Evolutionary conservation across 2,329 filamentous ascomycete genomes (phyloP).

Genomic region (Penicillium occitanis): DNA sequence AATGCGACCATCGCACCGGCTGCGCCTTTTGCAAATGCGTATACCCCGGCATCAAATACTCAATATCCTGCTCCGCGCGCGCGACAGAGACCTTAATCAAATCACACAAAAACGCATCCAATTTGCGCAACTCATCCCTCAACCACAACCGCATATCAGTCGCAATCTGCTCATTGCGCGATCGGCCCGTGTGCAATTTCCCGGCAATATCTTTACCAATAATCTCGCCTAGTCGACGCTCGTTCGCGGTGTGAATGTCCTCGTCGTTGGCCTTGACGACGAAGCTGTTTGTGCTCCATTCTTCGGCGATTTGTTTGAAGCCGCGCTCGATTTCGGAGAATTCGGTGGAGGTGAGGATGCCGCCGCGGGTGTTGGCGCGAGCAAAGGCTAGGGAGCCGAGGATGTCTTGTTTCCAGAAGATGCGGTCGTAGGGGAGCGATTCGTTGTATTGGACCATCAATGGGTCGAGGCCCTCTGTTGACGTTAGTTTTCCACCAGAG

Average conservation of each 20-base stretch:
- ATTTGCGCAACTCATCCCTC: conserved; percentile 67
- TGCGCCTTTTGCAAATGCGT: conserved; percentile 80
- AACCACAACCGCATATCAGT: conserved; percentile 91
- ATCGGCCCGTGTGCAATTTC: conserved; percentile 85
- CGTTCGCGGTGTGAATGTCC: conserved; percentile 69
- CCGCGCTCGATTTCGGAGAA: conserved; percentile 73
- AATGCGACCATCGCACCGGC: conserved; percentile 81
- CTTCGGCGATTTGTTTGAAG: conserved; percentile 56
- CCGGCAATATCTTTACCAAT: conserved; percentile 82
- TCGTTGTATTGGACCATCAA: conserved; percentile 86
- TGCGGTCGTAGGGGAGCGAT: conserved; percentile 74
- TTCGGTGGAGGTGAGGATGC: conserved; percentile 71
- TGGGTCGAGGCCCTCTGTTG: conserved; percentile 70
- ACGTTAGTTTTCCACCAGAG: not conserved
- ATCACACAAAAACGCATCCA: conserved; percentile 67
- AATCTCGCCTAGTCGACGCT: conserved; percentile 74
- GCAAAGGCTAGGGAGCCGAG: conserved; percentile 78
- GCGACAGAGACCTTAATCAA: conserved; percentile 68
- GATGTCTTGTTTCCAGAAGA: conserved; percentile 78
- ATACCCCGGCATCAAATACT: conserved; percentile 81
- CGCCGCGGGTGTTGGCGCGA: conserved; percentile 71
- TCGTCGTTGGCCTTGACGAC: conserved; percentile 48
- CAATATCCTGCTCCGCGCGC: conserved; percentile 72
- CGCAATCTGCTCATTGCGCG: conserved; percentile 85
- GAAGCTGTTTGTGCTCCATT: conserved; percentile 45